A percentile compares a stretch with the other conserved stretches of the same genome.
Conservation (phyloP, 192 early-diverging fungal genomes). For the Coemansia sp. region DNA sequence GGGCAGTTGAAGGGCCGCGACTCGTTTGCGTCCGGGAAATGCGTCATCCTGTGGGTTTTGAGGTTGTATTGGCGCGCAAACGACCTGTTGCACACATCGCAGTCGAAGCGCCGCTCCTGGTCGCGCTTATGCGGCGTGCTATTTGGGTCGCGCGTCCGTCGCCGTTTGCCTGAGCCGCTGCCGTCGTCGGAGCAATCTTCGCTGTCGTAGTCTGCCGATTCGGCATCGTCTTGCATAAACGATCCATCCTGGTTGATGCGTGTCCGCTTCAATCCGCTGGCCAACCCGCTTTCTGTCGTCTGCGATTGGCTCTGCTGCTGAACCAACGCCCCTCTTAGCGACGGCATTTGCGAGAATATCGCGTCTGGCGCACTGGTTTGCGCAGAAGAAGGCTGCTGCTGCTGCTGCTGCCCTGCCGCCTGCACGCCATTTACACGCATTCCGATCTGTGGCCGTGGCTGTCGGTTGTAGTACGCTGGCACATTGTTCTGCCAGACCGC, state of each 20-base stretch:
- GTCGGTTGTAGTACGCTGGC: background rate
- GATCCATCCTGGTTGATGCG: background rate
- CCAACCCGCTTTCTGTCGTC: background rate
- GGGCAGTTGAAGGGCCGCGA: constrained; percentile 61
- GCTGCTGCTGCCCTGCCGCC: background rate
- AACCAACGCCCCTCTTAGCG: constrained; percentile 1
- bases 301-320: background rate
- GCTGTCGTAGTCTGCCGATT: background rate
- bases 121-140: constrained; percentile 40
- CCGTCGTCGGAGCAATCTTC: background rate
- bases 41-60: constrained; percentile 71
- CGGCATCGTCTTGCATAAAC: background rate
- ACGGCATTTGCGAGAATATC: constrained; percentile 48
- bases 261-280: constrained; percentile 2
- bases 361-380: constrained; percentile 3
- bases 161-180: constrained; percentile 16
- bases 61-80: constrained; percentile 85
- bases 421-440: background rate
- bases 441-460: background rate
- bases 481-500: constrained; percentile 2
- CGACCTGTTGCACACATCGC: constrained; percentile 62
- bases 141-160: constrained; percentile 11
- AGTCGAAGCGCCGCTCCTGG: constrained; percentile 54
- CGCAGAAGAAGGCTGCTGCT: background rate
- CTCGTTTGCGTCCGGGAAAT: constrained; percentile 55